Percentiles rank a stretch among this genome's conserved stretches.
Evolutionary conservation across 208 protist species (phyloP).

Genomic region (Leishmania tropica): DNA sequence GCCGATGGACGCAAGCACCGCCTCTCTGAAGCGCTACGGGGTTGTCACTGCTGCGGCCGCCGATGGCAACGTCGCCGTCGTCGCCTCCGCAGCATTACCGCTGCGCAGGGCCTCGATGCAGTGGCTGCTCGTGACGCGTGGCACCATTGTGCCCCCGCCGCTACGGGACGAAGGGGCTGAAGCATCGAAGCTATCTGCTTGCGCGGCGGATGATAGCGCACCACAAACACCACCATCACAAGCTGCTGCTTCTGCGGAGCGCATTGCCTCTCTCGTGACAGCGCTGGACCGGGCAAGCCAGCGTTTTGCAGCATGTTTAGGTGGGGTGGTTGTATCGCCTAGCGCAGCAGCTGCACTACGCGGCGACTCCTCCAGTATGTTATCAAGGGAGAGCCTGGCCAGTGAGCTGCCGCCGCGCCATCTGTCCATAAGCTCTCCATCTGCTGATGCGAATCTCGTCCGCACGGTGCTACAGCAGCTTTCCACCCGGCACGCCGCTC

Average conservation of each 20-base stretch:
- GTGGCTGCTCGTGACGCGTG: conserved; percentile 13
- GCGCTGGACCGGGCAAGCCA: background rate
- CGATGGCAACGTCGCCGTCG: background rate
- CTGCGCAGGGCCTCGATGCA: conserved; percentile 11
- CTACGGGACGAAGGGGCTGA: background rate
- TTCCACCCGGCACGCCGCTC: conserved; percentile 14
- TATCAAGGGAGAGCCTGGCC: background rate
- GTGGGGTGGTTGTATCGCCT: background rate
- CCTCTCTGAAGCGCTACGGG: conserved; percentile 2
- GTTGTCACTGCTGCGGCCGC: background rate
- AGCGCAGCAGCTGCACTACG: background rate
- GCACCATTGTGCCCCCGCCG: conserved; percentile 5
- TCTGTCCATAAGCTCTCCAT: background rate
- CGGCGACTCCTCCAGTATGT: background rate
- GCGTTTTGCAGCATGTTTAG: background rate
- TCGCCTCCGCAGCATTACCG: background rate
- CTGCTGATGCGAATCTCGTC: conserved; percentile 4
- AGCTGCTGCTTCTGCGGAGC: conserved; percentile 11
- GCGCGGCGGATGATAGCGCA: background rate
- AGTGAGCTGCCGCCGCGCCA: background rate
- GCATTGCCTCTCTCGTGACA: conserved; percentile 1
- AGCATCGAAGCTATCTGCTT: no score
- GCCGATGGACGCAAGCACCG: background rate
- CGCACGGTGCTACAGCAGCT: conserved; percentile 22
- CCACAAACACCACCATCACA: background rate